A percentile compares a stretch with the other conserved stretches of the same genome.
These are phyloP conservation scores for Fusarium globosum DNA, from an alignment of 2,329 filamentous ascomycete species.

Conservation along the genomic window DNA sequence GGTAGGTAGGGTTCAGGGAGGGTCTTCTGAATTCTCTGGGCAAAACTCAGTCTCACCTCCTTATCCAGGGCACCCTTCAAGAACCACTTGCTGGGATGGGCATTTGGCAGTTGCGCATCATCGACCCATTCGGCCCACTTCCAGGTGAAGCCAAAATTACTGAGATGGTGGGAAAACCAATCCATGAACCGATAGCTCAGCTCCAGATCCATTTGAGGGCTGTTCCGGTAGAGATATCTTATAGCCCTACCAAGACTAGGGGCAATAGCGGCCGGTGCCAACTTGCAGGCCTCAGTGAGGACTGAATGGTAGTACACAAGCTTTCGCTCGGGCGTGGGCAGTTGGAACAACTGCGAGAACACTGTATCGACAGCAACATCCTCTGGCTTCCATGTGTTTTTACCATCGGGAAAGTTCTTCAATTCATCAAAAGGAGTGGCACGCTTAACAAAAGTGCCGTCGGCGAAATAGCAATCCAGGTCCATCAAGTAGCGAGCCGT, in stretches of 20 bases:
- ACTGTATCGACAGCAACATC: slow-evolving; percentile 97
- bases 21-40: slow-evolving; percentile 94
- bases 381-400: slow-evolving; percentile 94
- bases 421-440: slow-evolving; percentile 93
- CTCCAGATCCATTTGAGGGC: slow-evolving; percentile 87
- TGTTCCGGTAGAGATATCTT: slow-evolving; percentile 85
- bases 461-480: slow-evolving; percentile 92
- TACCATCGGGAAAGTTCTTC: slow-evolving; percentile 71
- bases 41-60: slow-evolving; percentile 95
- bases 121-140: slow-evolving; percentile 98
- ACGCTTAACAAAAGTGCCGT: slow-evolving; percentile 90
- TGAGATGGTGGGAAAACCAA: slow-evolving; percentile 98
- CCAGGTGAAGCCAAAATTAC: slow-evolving; percentile 99
- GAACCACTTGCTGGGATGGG: slow-evolving; percentile 93
- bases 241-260: slow-evolving; percentile 94
- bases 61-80: slow-evolving; percentile 92
- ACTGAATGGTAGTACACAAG: slow-evolving; percentile 96
- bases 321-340: slow-evolving; percentile 90
- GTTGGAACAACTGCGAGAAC: slow-evolving; percentile 92
- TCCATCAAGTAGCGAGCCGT: slow-evolving; percentile 92
- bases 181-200: slow-evolving; percentile 89
- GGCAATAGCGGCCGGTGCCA: slow-evolving; percentile 95
- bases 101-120: slow-evolving; percentile 79
- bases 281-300: slow-evolving; percentile 94
- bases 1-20: slow-evolving; percentile 84